phyloP scores from a whole-genome alignment of 2,329 filamentous ascomycete species.

The Beauveria brongniartii region DNA sequence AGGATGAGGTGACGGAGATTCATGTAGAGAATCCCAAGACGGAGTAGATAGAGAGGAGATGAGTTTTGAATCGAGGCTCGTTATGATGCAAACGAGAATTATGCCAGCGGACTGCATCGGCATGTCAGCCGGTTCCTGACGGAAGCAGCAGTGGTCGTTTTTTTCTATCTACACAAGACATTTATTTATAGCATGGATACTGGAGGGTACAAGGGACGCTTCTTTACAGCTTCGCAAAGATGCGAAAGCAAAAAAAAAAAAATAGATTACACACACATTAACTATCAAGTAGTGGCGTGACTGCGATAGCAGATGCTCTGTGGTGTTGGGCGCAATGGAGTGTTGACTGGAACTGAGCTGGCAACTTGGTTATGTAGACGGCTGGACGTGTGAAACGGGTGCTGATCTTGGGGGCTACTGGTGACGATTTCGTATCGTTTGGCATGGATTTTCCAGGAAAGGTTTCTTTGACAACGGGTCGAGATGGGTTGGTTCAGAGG shows the following conservation, averaged over 20 bases:
- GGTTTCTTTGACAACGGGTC: no score
- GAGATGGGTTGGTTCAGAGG: no score
- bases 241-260: background rate
- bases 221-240: background rate
- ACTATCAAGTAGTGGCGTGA: background rate
- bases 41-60: background rate
- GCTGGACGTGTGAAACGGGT: no score
- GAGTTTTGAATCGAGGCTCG: background rate
- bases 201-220: background rate
- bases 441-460: no score
- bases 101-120: background rate
- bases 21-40: slow-evolving; percentile 35
- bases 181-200: slow-evolving; percentile 8
- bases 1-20: slow-evolving; percentile 42
- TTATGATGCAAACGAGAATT: background rate
- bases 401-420: no score
- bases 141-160: background rate
- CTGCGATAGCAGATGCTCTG: background rate
- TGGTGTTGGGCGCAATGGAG: background rate
- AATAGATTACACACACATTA: background rate
- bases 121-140: background rate
- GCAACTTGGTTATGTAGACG: background rate
- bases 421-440: no score
- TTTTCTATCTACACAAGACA: background rate
- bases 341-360: background rate